Conservation (phyloP, 306 rosid genomes). For the Arachis hypogaea region DNA sequence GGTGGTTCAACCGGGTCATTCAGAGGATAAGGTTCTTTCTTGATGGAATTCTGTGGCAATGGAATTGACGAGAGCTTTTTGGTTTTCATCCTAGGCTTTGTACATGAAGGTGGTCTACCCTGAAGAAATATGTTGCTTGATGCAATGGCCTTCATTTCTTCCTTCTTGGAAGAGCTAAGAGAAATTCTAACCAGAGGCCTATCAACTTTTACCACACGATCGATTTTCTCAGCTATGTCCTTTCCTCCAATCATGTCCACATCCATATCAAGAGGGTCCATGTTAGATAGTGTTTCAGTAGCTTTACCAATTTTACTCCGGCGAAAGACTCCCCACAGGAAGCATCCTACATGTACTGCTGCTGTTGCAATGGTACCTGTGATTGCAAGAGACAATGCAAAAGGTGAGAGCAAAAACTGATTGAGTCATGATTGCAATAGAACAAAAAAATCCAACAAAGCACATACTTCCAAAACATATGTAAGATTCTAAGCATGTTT, state of each 20-base stretch:
- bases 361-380: conserved; percentile 46
- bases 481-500: neutral
- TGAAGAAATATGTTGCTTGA: neutral
- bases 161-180: neutral
- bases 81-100: conserved; percentile 1
- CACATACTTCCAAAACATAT: neutral
- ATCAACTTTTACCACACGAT: conserved; percentile 20
- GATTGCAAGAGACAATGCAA: conserved; percentile 23
- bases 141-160: conserved; percentile 12
- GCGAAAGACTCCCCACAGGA: conserved; percentile 74
- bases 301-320: neutral
- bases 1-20: conserved; percentile 42
- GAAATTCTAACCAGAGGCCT: neutral
- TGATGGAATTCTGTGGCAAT: neutral
- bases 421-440: neutral
- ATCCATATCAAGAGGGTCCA: conserved; percentile 51
- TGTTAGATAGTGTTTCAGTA: conserved; percentile 17
- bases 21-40: neutral
- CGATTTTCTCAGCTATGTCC: conserved; percentile 41
- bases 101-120: neutral
- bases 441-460: conserved; percentile 7
- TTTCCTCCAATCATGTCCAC: conserved; percentile 61
- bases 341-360: conserved; percentile 33
- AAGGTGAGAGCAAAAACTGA: conserved; percentile 26
- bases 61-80: conserved; percentile 1